Evolutionary conservation across 768 basidiomycete species (phyloP).

Genomic region (Rhodotorula paludigena): DNA sequence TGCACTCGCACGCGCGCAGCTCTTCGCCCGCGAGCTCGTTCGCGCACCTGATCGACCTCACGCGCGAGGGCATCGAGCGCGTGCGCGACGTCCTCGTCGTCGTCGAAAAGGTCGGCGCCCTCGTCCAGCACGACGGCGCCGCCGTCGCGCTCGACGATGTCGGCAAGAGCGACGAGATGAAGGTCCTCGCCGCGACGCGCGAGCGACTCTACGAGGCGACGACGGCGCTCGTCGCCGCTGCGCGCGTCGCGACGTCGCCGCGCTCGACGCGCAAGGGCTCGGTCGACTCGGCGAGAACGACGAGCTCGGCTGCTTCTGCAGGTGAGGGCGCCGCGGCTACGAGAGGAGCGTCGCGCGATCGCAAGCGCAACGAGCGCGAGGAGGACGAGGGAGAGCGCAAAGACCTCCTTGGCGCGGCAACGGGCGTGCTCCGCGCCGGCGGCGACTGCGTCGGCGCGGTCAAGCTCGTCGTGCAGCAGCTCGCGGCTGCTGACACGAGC

Average conservation of each 20-base stretch:
- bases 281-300: slow-evolving; percentile 44
- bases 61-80: slow-evolving; percentile 88
- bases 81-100: slow-evolving; percentile 85
- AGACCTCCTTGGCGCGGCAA: slow-evolving; percentile 73
- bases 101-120: slow-evolving; percentile 70
- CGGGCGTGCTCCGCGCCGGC: slow-evolving; percentile 76
- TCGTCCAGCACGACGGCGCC: not conserved
- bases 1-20: slow-evolving; percentile 81
- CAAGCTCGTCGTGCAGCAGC: slow-evolving; percentile 61
- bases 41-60: slow-evolving; percentile 87
- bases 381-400: slow-evolving; percentile 71
- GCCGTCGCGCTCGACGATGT: not conserved
- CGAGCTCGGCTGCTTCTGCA: too few species aligned
- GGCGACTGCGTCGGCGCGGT: slow-evolving; percentile 83
- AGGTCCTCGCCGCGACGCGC: slow-evolving; percentile 65
- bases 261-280: slow-evolving; percentile 39
- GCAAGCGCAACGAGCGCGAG: slow-evolving; percentile 50
- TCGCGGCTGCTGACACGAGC: slow-evolving; percentile 9
- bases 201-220: slow-evolving; percentile 78
- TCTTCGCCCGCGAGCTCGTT: slow-evolving; percentile 83
- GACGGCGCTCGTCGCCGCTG: slow-evolving; percentile 77
- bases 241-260: slow-evolving; percentile 65
- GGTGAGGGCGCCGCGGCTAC: too few species aligned
- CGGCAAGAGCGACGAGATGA: slow-evolving; percentile 54
- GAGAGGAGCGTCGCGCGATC: too few species aligned